phyloP scores from a whole-genome alignment of 164 flowering plant species.

The Tinospora cordifolia region DNA sequence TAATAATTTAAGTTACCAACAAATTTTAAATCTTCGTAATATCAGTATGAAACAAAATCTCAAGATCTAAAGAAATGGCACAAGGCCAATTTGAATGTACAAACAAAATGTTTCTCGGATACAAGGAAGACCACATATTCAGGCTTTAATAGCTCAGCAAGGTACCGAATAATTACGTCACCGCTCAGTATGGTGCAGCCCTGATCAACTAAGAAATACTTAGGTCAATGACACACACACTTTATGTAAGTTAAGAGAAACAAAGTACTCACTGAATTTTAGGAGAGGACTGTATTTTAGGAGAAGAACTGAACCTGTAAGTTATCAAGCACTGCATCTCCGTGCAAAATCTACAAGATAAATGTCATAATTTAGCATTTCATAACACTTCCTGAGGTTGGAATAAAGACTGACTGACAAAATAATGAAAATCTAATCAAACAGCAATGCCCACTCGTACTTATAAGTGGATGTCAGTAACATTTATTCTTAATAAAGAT shows the following conservation, averaged over 20 bases:
- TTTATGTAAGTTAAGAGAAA: neutral
- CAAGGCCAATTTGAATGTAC: too few relatives aligned
- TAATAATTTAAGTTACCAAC: too few relatives aligned
- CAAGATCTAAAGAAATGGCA: too few relatives aligned
- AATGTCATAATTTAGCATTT: constrained; percentile 8
- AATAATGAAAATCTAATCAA: neutral
- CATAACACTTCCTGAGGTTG: neutral
- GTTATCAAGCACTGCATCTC: constrained; percentile 87
- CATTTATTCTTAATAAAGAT: neutral
- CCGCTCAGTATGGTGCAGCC: constrained; percentile 98
- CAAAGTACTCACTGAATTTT: constrained; percentile 2
- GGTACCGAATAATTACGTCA: constrained; percentile 86
- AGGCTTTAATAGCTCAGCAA: constrained; percentile 70
- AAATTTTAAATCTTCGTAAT: too few relatives aligned
- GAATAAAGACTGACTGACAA: neutral
- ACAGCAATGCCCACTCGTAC: neutral
- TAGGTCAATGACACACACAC: constrained; percentile 10
- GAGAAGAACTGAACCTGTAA: constrained; percentile 39
- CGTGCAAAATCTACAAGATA: constrained; percentile 77
- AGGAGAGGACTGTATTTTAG: constrained; percentile 8
- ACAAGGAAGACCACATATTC: constrained; percentile 92
- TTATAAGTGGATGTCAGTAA: neutral
- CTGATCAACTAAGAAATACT: constrained; percentile 30
- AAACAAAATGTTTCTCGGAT: constrained; percentile 35
- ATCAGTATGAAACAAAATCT: too few relatives aligned